Percentiles rank a stretch among this genome's conserved stretches.
phyloP scores from a whole-genome alignment of 768 basidiomycete species.

The Royoungia palumana region DNA sequence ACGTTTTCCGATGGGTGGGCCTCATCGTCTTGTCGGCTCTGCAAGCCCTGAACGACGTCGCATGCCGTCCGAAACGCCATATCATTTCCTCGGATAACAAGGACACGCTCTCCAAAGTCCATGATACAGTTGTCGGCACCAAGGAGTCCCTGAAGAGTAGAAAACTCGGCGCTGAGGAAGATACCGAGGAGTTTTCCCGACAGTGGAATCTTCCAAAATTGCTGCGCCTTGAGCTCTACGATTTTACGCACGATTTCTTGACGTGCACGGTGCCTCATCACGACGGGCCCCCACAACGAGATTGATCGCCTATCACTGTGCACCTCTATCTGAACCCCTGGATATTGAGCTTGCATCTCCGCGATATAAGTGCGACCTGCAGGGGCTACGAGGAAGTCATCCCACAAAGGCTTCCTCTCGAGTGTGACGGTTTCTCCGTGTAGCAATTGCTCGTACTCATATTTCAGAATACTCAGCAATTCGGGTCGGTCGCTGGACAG shows the following conservation, averaged over 20 bases:
- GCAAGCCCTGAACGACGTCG: conserved; percentile 40
- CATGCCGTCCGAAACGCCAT: conserved; percentile 33
- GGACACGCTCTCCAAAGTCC: conserved; percentile 38
- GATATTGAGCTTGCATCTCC: conserved; percentile 37
- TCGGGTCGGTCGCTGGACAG: conserved; percentile 49
- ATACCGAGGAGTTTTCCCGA: conserved; percentile 42
- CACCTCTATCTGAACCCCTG: conserved; percentile 42
- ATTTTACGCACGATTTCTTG: conserved; percentile 47
- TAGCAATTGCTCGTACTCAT: conserved; percentile 56
- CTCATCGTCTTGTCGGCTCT: conserved; percentile 29
- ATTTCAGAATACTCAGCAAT: conserved; percentile 53
- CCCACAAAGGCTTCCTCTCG: conserved; percentile 59
- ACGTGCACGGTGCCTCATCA: conserved; percentile 39
- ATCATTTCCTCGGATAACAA: conserved; percentile 58
- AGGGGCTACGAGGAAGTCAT: conserved; percentile 50
- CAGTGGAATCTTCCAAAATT: conserved; percentile 45
- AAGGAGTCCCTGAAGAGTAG: conserved; percentile 43
- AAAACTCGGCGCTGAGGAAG: conserved; percentile 47
- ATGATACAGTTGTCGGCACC: conserved; percentile 58
- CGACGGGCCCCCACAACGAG: conserved; percentile 51
- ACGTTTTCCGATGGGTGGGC: conserved; percentile 17
- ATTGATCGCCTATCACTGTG: conserved; percentile 43
- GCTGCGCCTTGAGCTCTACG: conserved; percentile 39
- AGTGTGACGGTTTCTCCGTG: conserved; percentile 56
- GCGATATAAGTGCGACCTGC: conserved; percentile 46